Evolutionary conservation across 2,329 filamentous ascomycete species (phyloP).

Genomic region (Penicillium sp.): DNA sequence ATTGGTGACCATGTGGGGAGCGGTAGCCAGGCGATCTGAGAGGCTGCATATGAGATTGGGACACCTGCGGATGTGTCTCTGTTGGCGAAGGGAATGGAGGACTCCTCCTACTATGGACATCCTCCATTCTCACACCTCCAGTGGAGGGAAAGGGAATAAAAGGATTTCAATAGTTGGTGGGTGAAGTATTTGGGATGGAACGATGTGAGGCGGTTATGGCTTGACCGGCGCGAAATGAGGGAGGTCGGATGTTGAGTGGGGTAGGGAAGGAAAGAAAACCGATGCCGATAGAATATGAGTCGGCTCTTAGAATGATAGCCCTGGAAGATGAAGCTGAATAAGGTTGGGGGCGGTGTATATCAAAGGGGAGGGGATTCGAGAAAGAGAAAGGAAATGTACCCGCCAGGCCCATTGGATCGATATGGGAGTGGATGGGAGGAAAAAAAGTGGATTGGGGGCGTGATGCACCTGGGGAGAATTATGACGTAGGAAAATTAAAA

Average conservation of each 20-base stretch:
- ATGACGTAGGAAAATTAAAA: constrained; percentile 31
- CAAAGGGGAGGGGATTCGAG: background rate
- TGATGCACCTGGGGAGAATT: constrained; percentile 25
- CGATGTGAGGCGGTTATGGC: constrained; percentile 31
- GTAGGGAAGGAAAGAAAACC: background rate
- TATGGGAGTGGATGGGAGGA: constrained; percentile 17
- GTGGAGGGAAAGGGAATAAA: constrained; percentile 27
- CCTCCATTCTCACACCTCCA: constrained; percentile 35
- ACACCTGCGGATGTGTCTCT: constrained; percentile 33
- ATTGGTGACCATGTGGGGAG: constrained; percentile 16
- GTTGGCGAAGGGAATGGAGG: constrained; percentile 40
- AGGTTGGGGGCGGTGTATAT: constrained; percentile 17
- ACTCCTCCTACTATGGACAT: constrained; percentile 37
- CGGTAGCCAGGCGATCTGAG: constrained; percentile 22
- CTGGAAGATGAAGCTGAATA: constrained; percentile 1
- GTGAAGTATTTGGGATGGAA: constrained; percentile 27
- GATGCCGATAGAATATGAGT: constrained; percentile 6
- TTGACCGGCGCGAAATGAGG: constrained; percentile 19
- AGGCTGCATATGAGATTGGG: constrained; percentile 22
- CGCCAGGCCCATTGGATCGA: constrained; percentile 18
- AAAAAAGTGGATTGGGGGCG: constrained; percentile 18
- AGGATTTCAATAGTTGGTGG: constrained; percentile 20
- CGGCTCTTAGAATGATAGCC: constrained; percentile 8
- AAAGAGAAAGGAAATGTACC: constrained; percentile 12
- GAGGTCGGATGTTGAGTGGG: constrained; percentile 1